Evolutionary conservation across 805 yeast genomes (phyloP).

Genomic region (Kregervanrija pseudodelftensis): DNA sequence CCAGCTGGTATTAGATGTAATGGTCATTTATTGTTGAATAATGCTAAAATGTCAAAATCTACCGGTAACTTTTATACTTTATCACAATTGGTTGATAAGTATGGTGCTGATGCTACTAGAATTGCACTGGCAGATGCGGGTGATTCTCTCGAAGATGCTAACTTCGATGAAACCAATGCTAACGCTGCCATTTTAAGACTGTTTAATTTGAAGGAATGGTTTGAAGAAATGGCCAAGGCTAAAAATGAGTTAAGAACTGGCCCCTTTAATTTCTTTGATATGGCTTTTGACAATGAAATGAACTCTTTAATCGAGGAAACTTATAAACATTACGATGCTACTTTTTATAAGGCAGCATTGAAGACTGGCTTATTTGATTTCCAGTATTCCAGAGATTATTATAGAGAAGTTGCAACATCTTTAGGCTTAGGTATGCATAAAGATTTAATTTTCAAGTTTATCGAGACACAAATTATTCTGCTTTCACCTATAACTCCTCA

Average conservation of each 20-base stretch:
- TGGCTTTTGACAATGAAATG: constrained; percentile 91
- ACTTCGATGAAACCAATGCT: constrained; percentile 93
- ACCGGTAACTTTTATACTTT: constrained; percentile 96
- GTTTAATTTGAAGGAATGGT: constrained; percentile 91
- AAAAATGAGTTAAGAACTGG: constrained; percentile 51
- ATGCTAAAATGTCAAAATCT: constrained; percentile 96
- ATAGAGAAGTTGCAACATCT: constrained; percentile 65
- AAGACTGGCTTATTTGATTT: constrained; percentile 89
- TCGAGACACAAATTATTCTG: constrained; percentile 78
- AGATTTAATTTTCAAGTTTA: constrained; percentile 73
- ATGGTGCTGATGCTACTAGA: constrained; percentile 96
- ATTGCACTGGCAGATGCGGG: constrained; percentile 98
- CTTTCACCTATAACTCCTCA: constrained; percentile 95
- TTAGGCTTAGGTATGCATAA: constrained; percentile 63
- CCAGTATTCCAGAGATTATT: constrained; percentile 93
- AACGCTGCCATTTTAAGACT: constrained; percentile 95
- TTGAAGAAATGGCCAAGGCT: constrained; percentile 62
- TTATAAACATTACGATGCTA: constrained; percentile 57
- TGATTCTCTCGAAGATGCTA: constrained; percentile 95
- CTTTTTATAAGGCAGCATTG: constrained; percentile 83
- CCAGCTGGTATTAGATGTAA: constrained; percentile 91
- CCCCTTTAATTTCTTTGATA: constrained; percentile 64
- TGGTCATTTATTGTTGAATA: constrained; percentile 92
- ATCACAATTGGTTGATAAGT: constrained; percentile 75
- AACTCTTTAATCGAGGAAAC: constrained; percentile 72